Evolutionary conservation across 768 basidiomycete genomes (phyloP).

Genomic region (Xerocomellus amylosporus): DNA sequence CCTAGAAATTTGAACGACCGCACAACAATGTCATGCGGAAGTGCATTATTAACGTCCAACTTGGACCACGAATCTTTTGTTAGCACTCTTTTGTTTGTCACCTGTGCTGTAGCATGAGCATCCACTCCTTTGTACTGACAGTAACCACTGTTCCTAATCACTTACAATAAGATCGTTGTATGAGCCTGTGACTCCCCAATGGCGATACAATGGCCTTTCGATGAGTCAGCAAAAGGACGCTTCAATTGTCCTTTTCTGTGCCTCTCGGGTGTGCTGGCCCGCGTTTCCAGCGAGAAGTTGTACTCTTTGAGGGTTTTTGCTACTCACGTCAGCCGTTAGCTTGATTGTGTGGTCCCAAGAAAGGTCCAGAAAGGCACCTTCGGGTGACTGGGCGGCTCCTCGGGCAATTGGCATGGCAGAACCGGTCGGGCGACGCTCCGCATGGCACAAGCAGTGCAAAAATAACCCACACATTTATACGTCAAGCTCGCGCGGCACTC

Average conservation of each 20-base stretch:
- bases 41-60: not conserved
- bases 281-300: slow-evolving; percentile 1
- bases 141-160: not conserved
- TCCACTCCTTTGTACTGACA: slow-evolving; percentile 9
- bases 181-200: no score
- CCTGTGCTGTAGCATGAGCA: not conserved
- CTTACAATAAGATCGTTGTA: slow-evolving; percentile 10
- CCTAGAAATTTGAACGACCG: slow-evolving; percentile 14
- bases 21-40: not conserved
- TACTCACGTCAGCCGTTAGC: not conserved
- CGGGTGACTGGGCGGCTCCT: not conserved
- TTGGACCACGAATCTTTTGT: slow-evolving; percentile 1
- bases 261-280: not conserved
- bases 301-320: slow-evolving; percentile 4
- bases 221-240: slow-evolving; percentile 14
- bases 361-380: not conserved
- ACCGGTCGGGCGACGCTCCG: slow-evolving; percentile 8
- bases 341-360: not conserved
- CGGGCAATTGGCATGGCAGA: slow-evolving; percentile 3
- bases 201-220: slow-evolving; percentile 1
- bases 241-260: slow-evolving; percentile 13
- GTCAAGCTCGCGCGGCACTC: slow-evolving; percentile 5
- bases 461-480: slow-evolving; percentile 29
- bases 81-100: not conserved
- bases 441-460: slow-evolving; percentile 28